Base-by-base conservation (phyloP, 225 moss, liverwort and hornwort species). In the Rhytidiadelphus loreus region DNA sequence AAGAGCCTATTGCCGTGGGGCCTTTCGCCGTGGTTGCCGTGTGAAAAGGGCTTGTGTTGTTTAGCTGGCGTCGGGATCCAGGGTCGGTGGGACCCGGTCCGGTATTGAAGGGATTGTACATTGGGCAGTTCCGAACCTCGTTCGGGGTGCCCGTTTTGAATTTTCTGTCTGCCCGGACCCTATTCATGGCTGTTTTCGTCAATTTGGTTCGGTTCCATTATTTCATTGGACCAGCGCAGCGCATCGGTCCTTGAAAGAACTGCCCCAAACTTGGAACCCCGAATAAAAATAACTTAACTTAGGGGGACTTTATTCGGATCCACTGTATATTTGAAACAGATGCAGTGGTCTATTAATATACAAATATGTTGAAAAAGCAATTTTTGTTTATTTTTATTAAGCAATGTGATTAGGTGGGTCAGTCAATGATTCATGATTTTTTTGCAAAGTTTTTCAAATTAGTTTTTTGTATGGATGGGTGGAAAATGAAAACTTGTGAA, bases 391-490 rank as follows among this genome's bases (percentile, higher is more conserved):
- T 26, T 78, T 78, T n/a, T 46, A 46, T 46, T 50, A 16, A 77
- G 6, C 2, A 15, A 24, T n/a, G 23, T 53, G 9, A 15, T 53
- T 14, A 35, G 23, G 6, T 37, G 24, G 37, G 16, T 15, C 9
- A 53, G 6, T 16, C 0, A 0, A 55, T 77, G 6, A 3, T 9
- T 35, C 5, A 53, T 14, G 13, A 8, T 5, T 3, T 21, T 21
- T 22, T 52, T 77, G 8, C 3, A 35, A 23, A 35, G 15, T 3
- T 12, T 37, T 74, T 55, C 16, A 10, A 37, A 37, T 53, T 15
- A 23, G 0, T 9, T 77, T 22, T 23, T 35, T 2, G 1, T 8
- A 0, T 35, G 0, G 2, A 15, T 23, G 23, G 37, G 3, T 19
- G 48, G 12, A 17, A 28, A 44, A 72, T 44, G 29, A 29, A 44